Evolutionary conservation across 140 eudicot species (phyloP).

Genomic region (Anethum foeniculum): DNA sequence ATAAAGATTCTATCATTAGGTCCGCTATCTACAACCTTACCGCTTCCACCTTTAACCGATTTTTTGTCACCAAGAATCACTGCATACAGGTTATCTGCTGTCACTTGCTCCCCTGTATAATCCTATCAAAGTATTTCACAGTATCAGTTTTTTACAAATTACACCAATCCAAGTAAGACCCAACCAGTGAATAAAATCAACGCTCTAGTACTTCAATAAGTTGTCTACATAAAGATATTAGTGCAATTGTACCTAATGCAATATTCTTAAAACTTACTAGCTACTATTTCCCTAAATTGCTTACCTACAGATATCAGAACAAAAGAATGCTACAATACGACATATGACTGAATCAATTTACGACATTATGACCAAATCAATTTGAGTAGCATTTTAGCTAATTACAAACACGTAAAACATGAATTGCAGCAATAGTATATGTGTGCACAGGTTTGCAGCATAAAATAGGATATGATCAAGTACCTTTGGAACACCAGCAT

Average conservation of each 20-base stretch:
- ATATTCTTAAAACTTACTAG: not conserved
- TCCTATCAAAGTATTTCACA: slow-evolving; percentile 34
- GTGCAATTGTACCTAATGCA: not conserved
- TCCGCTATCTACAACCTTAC: slow-evolving; percentile 65
- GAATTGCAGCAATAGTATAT: not conserved
- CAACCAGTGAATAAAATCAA: not conserved
- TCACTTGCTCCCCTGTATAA: slow-evolving; percentile 57
- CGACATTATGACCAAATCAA: not conserved
- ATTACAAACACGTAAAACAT: not conserved
- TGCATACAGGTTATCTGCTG: slow-evolving; percentile 48
- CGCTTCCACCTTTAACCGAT: slow-evolving; percentile 67
- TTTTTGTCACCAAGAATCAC: slow-evolving; percentile 64
- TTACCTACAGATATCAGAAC: not conserved
- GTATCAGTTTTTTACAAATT: not conserved
- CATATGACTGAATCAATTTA: not conserved
- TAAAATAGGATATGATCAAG: not conserved
- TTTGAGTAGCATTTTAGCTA: not conserved
- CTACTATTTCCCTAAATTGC: not conserved
- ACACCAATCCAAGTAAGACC: not conserved
- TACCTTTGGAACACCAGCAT: slow-evolving; percentile 96
- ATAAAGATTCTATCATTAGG: slow-evolving; percentile 76
- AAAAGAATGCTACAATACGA: not conserved
- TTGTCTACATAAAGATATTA: not conserved
- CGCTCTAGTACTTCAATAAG: not conserved
- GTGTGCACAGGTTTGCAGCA: not conserved